Evolutionary conservation across 768 basidiomycete species (phyloP), one percentile per base, ranked within the genome.

Genomic region (Pleurotus eryngii): DNA sequence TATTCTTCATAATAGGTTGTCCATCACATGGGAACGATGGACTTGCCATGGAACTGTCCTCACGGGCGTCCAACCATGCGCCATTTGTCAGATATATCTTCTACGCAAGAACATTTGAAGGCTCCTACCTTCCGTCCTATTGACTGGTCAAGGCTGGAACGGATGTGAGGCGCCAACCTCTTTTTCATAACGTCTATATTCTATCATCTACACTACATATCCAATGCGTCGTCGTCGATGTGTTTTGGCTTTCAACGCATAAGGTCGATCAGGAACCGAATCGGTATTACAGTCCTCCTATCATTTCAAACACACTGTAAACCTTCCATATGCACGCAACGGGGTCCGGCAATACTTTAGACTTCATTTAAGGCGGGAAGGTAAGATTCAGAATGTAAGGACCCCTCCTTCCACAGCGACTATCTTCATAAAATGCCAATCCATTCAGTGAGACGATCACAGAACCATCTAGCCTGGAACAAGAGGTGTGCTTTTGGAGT

Each of bases 1-100:
- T 51, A n/a, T 39, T 47, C 22, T 60, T 55, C 26, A 50, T 35
- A 37, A 48, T 64, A 91, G 89, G 81, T 92, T 58, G 77, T 92
- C 1, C 81, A 81, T 48, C 88, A 91, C 67, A 92, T 92, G 89
- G 88, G 87, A 45, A 86, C 80, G 37, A 90, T 91, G 79, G 84
- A 90, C 64, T 88, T 90, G 61, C 90, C 90, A 1, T 92, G 90
- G 90, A 87, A 90, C 57, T 92, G 90, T 66, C 90, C 90, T n/a
- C 90, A 92, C 66, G 90, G 90, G 6, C 74, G 90, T 26, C 90
- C 90, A 2, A 92, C 90, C 39, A 90, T 89, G 90, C 84, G 86
- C 27, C 89, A 87, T 73, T 73, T 89, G 26, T 76, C 76, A 47
- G 87, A 88, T 66, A 73, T 89, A 55, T 59, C 65, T 2, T 49